Percentiles rank a stretch among this genome's conserved stretches.
These are phyloP conservation scores for Myrica gale DNA, from an alignment of 306 rosid genomes.

Conservation along the genomic window DNA sequence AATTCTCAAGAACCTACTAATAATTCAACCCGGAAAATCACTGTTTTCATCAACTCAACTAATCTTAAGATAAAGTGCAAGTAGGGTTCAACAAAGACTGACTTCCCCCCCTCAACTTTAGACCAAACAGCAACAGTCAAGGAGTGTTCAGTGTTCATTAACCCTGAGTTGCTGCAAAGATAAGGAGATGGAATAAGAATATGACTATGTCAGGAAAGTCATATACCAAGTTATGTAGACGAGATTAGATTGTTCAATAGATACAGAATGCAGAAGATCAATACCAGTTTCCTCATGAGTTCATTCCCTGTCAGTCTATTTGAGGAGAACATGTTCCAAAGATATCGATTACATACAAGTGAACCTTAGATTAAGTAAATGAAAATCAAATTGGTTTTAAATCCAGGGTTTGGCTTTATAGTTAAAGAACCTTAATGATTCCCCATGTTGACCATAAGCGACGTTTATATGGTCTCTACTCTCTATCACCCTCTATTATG, in stretches of 20 bases:
- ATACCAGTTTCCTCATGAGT: neutral
- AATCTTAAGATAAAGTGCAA: neutral
- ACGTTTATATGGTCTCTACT: neutral
- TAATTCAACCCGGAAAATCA: neutral
- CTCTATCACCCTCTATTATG: neutral
- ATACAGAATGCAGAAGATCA: neutral
- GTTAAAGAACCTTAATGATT: neutral
- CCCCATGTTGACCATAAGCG: neutral
- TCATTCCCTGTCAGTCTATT: neutral
- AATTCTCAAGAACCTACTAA: neutral
- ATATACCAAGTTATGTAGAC: too few relatives aligned
- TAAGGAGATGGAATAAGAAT: neutral
- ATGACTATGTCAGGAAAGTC: too few relatives aligned
- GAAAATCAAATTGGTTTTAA: neutral
- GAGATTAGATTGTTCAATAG: neutral
- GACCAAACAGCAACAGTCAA: neutral
- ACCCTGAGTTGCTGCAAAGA: neutral
- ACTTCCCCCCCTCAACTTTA: neutral
- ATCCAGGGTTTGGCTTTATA: too few relatives aligned
- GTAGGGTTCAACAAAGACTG: neutral
- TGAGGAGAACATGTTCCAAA: neutral
- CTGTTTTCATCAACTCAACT: slow-evolving; percentile 1
- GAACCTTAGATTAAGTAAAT: neutral
- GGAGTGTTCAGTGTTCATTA: neutral
- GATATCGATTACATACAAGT: neutral